Percentiles rank a stretch among this genome's conserved stretches.
Evolutionary conservation across 176 grass and related monocot species (phyloP).

Genomic region (Triticum timopheevii): DNA sequence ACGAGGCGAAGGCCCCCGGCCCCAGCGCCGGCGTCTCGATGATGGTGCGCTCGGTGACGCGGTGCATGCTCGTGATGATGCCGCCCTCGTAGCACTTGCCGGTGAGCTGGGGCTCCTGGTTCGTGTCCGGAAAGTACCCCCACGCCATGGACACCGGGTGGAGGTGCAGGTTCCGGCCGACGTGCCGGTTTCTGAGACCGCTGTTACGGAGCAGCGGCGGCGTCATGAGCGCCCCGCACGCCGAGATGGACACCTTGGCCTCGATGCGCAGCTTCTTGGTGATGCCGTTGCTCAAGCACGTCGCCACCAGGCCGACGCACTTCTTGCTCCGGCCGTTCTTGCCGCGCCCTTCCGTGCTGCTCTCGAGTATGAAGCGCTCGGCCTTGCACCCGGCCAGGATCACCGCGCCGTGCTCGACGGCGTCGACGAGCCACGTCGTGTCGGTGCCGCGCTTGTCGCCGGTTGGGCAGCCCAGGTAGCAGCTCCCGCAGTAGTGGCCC

Average conservation of each 20-base stretch:
- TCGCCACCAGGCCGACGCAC: slow-evolving; percentile 61
- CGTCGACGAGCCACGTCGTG: slow-evolving; percentile 88
- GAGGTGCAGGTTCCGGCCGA: slow-evolving; percentile 85
- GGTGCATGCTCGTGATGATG: slow-evolving; percentile 91
- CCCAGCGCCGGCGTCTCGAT: slow-evolving; percentile 70
- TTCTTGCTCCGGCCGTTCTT: slow-evolving; percentile 38
- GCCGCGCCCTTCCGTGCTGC: not conserved
- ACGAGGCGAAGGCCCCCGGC: slow-evolving; percentile 45
- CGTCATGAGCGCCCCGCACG: slow-evolving; percentile 72
- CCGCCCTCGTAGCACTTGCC: slow-evolving; percentile 74
- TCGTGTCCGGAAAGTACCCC: slow-evolving; percentile 84
- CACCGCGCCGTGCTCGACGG: slow-evolving; percentile 59
- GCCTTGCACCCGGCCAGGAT: slow-evolving; percentile 82
- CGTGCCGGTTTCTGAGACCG: slow-evolving; percentile 66
- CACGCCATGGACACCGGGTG: slow-evolving; percentile 81
- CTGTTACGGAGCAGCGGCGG: slow-evolving; percentile 56
- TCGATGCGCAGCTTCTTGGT: slow-evolving; percentile 60
- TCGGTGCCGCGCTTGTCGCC: slow-evolving; percentile 90
- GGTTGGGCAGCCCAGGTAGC: slow-evolving; percentile 61
- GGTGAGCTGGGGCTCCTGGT: slow-evolving; percentile 26
- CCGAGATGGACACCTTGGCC: slow-evolving; percentile 63
- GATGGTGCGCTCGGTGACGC: slow-evolving; percentile 55
- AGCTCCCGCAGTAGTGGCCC: slow-evolving; percentile 69
- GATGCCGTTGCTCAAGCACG: slow-evolving; percentile 23
- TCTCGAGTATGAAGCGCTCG: slow-evolving; percentile 50